Evolutionary conservation across 2,329 filamentous ascomycete genomes (phyloP).

Genomic region (Sclerotinia spermophila): DNA sequence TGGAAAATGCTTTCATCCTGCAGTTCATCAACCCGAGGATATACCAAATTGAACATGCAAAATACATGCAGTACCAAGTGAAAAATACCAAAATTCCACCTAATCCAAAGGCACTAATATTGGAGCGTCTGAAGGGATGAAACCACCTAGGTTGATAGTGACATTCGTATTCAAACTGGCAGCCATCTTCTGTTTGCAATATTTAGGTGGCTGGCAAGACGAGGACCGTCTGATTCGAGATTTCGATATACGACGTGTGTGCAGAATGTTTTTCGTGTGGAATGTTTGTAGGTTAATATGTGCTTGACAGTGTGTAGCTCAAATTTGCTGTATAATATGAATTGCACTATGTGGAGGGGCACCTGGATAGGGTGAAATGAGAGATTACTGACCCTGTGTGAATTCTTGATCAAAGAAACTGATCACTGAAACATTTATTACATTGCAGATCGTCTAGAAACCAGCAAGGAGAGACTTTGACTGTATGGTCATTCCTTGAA

Average conservation of each 20-base stretch:
- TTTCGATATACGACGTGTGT: background rate
- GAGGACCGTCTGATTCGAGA: background rate
- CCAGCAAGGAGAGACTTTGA: background rate
- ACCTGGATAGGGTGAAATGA: background rate
- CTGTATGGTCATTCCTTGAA: background rate
- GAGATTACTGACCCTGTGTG: background rate
- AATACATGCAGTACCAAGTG: constrained; percentile 1
- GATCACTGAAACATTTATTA: background rate
- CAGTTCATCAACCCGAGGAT: background rate
- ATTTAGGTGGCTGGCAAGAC: background rate
- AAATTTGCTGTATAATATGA: background rate
- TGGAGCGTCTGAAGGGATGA: background rate
- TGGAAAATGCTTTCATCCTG: background rate
- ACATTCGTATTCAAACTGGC: background rate
- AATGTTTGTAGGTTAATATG: background rate
- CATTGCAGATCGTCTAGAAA: background rate
- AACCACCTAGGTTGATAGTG: background rate
- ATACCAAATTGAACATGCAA: background rate
- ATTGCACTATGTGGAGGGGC: background rate
- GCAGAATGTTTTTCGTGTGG: too few relatives aligned
- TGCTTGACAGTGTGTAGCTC: too few relatives aligned
- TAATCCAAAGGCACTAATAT: background rate
- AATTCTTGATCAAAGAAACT: background rate
- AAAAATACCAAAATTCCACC: background rate
- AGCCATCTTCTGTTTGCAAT: background rate